These are phyloP conservation scores for Botrytis sinoallii DNA, from an alignment of 2,329 filamentous ascomycete species.

Conservation along the genomic window DNA sequence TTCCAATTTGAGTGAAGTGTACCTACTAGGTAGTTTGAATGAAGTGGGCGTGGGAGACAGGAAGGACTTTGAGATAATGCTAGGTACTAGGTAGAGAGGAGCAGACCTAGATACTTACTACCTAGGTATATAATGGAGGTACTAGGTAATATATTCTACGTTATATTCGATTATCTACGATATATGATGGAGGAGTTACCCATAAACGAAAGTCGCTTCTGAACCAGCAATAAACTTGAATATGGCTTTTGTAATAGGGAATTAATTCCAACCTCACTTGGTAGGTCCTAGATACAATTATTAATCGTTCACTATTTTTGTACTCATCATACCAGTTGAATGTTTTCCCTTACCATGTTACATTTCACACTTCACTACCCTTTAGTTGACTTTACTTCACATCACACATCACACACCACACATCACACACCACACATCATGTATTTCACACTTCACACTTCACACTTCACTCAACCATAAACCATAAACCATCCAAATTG, in stretches of 20 bases:
- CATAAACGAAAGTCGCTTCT: neutral
- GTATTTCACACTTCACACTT: neutral
- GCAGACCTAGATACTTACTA: too few species aligned
- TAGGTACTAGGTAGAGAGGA: neutral
- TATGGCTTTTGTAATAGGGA: neutral
- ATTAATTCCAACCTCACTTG: neutral
- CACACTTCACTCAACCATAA: neutral
- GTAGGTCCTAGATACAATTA: neutral
- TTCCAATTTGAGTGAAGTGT: neutral
- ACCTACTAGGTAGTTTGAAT: neutral
- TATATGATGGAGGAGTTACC: neutral
- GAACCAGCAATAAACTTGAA: neutral
- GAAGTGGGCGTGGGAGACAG: neutral
- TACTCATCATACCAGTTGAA: neutral
- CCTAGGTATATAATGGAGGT: neutral
- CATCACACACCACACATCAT: neutral
- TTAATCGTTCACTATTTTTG: neutral
- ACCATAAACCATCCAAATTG: neutral
- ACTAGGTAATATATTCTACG: too few species aligned
- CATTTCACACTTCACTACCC: neutral
- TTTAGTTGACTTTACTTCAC: neutral
- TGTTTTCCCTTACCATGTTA: neutral
- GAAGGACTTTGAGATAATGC: neutral
- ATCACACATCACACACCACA: neutral
- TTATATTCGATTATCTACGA: too few species aligned